These are phyloP conservation scores for Pluteus cervinus DNA, from an alignment of 768 basidiomycete species.

Conservation along the genomic window DNA sequence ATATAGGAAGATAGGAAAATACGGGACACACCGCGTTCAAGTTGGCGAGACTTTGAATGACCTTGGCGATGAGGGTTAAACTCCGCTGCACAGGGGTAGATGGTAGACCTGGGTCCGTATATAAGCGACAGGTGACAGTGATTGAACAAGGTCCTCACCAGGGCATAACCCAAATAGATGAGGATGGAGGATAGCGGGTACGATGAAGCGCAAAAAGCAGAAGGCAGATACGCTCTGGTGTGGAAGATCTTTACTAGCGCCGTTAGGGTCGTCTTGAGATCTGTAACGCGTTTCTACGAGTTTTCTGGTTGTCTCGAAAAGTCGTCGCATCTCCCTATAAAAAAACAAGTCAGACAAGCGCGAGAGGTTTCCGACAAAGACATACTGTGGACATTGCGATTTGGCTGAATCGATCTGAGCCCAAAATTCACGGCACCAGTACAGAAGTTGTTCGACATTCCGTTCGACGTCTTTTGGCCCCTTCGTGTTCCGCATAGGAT, in stretches of 20 bases:
- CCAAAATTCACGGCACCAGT: constrained; percentile 82
- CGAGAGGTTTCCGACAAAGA: too few relatives aligned
- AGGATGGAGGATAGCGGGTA: constrained; percentile 85
- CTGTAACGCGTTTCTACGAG: constrained; percentile 66
- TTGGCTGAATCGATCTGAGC: constrained; percentile 71
- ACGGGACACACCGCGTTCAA: constrained; percentile 59
- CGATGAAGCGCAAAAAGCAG: constrained; percentile 84
- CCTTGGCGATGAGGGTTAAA: constrained; percentile 80
- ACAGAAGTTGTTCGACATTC: constrained; percentile 61
- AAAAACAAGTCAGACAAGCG: constrained; percentile 7
- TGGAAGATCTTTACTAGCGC: constrained; percentile 49
- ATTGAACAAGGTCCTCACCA: constrained; percentile 37
- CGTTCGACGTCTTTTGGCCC: constrained; percentile 55
- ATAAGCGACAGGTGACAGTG: constrained; percentile 7
- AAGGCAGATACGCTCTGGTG: constrained; percentile 87
- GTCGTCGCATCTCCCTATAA: constrained; percentile 60
- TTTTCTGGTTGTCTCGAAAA: constrained; percentile 65
- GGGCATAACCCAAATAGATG: constrained; percentile 75
- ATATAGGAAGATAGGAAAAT: too few relatives aligned
- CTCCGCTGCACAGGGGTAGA: constrained; percentile 65
- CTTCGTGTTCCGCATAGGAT: constrained; percentile 64
- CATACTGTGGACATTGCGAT: constrained; percentile 70
- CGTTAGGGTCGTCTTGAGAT: constrained; percentile 31
- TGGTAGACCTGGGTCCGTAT: constrained; percentile 50
- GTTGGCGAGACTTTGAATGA: constrained; percentile 86